A percentile compares a stretch with the other conserved stretches of the same genome.
Evolutionary conservation across 208 protist genomes (phyloP).

Genomic region (Leishmania braziliensis): DNA sequence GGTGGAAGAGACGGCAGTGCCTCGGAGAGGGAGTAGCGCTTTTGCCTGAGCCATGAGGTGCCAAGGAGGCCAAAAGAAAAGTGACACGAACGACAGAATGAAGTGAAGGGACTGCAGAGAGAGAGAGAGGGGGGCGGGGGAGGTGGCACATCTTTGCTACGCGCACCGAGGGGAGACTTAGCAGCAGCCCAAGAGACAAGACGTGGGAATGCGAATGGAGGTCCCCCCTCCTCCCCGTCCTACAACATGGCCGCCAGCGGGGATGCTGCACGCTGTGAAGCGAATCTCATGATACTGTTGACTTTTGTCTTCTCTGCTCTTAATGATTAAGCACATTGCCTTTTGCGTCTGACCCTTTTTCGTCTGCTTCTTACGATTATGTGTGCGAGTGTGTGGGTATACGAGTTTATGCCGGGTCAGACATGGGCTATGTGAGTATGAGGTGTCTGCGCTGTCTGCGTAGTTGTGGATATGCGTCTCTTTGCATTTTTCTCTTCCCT

Average conservation of each 20-base stretch:
- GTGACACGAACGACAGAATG: not conserved
- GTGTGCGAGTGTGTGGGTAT: not conserved
- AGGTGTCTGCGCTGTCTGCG: not conserved
- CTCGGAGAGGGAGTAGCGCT: not conserved
- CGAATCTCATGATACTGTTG: not conserved
- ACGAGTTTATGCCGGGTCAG: not conserved
- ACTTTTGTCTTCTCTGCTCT: not conserved
- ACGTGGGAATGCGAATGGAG: not conserved
- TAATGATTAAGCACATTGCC: not conserved
- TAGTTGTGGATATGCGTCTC: not conserved
- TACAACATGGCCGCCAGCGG: not conserved
- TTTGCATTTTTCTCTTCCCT: not conserved
- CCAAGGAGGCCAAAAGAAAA: not conserved
- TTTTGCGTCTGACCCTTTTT: not conserved
- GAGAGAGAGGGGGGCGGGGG: not conserved
- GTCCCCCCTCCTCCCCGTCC: not conserved
- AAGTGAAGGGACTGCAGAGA: not conserved
- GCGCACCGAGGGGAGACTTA: not conserved
- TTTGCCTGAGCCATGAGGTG: not conserved
- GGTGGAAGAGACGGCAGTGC: not conserved
- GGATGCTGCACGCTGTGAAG: not conserved
- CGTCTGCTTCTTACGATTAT: not conserved
- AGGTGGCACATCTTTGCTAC: not conserved
- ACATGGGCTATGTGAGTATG: not conserved
- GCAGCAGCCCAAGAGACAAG: not conserved